These are phyloP conservation scores for Coemansia sp. DNA, from an alignment of 192 early-diverging fungal genomes.

Conservation along the genomic window DNA sequence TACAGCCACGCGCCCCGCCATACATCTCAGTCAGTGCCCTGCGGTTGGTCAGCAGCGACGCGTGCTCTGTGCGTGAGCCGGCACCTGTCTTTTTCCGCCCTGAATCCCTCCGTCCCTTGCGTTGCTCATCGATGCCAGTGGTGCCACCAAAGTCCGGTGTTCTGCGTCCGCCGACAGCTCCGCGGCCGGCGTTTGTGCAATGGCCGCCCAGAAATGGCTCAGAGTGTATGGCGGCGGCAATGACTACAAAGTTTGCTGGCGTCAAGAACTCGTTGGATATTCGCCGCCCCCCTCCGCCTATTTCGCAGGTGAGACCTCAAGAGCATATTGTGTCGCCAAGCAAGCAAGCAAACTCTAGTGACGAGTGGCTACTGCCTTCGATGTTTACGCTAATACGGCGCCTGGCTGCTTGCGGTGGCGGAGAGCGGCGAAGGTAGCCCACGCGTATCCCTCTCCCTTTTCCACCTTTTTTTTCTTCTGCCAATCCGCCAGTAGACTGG, in stretches of 20 bases:
- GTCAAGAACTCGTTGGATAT: slow-evolving; percentile 51
- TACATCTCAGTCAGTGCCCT: slow-evolving; percentile 33
- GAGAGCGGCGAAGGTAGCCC: neutral
- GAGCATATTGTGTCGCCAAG: slow-evolving; percentile 5
- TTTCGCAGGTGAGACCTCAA: neutral
- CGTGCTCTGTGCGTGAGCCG: slow-evolving; percentile 11
- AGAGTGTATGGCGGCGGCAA: neutral
- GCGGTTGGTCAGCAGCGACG: slow-evolving; percentile 20
- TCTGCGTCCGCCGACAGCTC: neutral
- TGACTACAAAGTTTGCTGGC: slow-evolving; percentile 17
- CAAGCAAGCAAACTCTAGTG: neutral
- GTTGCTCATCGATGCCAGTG: slow-evolving; percentile 33
- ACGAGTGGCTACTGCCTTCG: slow-evolving; percentile 22
- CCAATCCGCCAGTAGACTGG: slow-evolving; percentile 12
- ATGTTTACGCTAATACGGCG: slow-evolving; percentile 26
- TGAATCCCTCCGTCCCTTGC: slow-evolving; percentile 19
- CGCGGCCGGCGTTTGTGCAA: slow-evolving; percentile 1
- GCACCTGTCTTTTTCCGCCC: slow-evolving; percentile 16
- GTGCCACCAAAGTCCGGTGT: neutral
- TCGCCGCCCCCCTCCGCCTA: slow-evolving; percentile 17
- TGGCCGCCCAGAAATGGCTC: neutral
- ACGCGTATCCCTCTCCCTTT: neutral
- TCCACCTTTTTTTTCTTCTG: neutral
- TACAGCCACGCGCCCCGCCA: slow-evolving; percentile 10
- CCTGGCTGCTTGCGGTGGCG: slow-evolving; percentile 29